Evolutionary conservation across 805 yeast genomes (phyloP), one percentile per base, ranked within the genome.

Genomic region (Monosporozyma servazzii): DNA sequence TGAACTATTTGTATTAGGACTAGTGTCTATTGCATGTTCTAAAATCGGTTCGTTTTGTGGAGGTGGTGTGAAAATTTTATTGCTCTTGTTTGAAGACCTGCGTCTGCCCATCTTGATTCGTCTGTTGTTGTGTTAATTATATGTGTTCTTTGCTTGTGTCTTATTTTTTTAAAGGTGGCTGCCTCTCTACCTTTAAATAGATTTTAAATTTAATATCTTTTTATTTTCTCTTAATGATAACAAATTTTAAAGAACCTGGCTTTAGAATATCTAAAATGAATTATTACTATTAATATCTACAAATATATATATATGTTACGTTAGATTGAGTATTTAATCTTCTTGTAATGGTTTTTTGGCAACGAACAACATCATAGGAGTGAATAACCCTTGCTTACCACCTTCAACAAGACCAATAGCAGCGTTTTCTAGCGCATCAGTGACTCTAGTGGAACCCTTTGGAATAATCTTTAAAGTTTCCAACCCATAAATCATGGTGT

Each of bases 341-440:
- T 41, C 10, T 3, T 69, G 61, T 52, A 70, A 67, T 57, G 98
- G 98, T 75, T 91, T 91, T 74, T 80, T 84, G 61, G 80, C 89
- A 58, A 93, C 80, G 67, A 82, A 91, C 68, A 93, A 77, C 93
- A 88, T 86, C 99, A 93, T 93, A 64, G 99, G 99, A 41, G 98
- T 91, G 75, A 93, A 93, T 58, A 93, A 76, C 63, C 86, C 83
- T 70, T 84, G 77, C 71, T 77, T 78, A 69, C 96, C 99, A 71
- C 99, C 99, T 52, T 82, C 86, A 52, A 90, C 96, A 64, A 93
- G 79, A 70, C 89, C 90, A 54, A 91, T 83, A 51, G 98, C 98
- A 55, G 99, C 99, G 68, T 90, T 93, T 75, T 93, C 99, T 59
- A 93, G 79, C 30, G 98, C 98, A 55, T 72, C 77, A 42, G 98